Conservation (phyloP, 805 yeast species). For the Lipomyces chichibuensis region DNA sequence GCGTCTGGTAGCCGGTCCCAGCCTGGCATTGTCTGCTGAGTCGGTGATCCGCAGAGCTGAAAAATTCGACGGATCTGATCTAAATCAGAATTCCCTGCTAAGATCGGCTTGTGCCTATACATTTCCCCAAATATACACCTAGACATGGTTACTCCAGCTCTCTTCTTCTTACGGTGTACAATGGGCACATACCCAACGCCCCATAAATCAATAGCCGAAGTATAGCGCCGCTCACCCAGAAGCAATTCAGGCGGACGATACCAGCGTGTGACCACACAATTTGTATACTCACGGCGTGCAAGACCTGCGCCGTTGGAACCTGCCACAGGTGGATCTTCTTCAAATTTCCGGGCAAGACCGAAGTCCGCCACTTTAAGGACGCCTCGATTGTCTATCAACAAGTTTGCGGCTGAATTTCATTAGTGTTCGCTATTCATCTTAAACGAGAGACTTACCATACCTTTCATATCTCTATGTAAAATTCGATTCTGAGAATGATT, state of each 20-base stretch:
- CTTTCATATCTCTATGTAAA: constrained; percentile 86
- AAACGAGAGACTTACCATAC: not conserved
- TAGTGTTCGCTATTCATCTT: not conserved
- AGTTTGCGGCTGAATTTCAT: constrained; percentile 73
- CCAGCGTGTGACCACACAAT: constrained; percentile 95
- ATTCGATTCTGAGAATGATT: constrained; percentile 40
- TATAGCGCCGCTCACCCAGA: constrained; percentile 80
- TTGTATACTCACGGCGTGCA: constrained; percentile 52
- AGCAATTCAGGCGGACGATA: constrained; percentile 94
- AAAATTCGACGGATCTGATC: constrained; percentile 87
- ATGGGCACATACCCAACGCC: constrained; percentile 60
- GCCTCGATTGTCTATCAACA: constrained; percentile 77
- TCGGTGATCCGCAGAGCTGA: constrained; percentile 87
- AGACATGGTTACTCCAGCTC: constrained; percentile 43
- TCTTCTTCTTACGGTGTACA: not conserved
- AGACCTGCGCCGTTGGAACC: constrained; percentile 52
- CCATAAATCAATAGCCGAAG: constrained; percentile 97
- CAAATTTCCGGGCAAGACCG: constrained; percentile 81
- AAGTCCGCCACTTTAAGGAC: constrained; percentile 89
- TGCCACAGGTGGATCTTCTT: constrained; percentile 61
- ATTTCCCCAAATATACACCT: constrained; percentile 88
- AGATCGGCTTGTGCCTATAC: constrained; percentile 76
- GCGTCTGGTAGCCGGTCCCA: constrained; percentile 70
- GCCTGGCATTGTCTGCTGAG: constrained; percentile 88
- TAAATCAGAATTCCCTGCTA: constrained; percentile 81